phyloP scores from a whole-genome alignment of 441 rosid genomes.

The Corymbia citriodora region DNA sequence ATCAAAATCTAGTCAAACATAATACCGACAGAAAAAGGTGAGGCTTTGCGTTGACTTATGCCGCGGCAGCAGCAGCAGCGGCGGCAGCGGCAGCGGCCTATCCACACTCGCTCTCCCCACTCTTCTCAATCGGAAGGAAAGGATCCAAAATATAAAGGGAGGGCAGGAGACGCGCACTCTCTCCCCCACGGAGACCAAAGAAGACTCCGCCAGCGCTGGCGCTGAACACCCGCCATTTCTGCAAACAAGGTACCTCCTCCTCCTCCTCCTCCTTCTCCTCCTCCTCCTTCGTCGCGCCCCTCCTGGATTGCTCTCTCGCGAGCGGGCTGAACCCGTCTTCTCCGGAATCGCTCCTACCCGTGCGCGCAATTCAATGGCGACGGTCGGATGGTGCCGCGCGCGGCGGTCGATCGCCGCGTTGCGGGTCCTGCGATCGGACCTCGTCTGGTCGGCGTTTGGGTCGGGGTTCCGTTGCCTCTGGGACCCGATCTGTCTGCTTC shows the following conservation, averaged over 20 bases:
- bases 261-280: too few species aligned
- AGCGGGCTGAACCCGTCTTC: neutral
- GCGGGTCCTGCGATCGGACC: neutral
- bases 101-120: neutral
- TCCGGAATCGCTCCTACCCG: neutral
- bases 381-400: neutral
- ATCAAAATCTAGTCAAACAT: neutral
- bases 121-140: neutral
- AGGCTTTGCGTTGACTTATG: neutral
- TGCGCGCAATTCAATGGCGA: neutral
- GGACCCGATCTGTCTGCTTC: neutral
- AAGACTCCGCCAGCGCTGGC: neutral
- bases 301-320: neutral
- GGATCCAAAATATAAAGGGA: neutral
- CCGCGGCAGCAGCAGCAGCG: rapidly evolving
- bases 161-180: neutral
- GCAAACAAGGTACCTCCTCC: neutral
- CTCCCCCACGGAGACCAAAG: neutral
- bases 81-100: neutral
- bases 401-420: too few species aligned
- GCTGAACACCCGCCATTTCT: neutral
- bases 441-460: neutral
- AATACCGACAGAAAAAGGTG: neutral
- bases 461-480: neutral
- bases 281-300: neutral